Conservation (phyloP, 495 filamentous ascomycete species). For the Neurospora sp. region DNA sequence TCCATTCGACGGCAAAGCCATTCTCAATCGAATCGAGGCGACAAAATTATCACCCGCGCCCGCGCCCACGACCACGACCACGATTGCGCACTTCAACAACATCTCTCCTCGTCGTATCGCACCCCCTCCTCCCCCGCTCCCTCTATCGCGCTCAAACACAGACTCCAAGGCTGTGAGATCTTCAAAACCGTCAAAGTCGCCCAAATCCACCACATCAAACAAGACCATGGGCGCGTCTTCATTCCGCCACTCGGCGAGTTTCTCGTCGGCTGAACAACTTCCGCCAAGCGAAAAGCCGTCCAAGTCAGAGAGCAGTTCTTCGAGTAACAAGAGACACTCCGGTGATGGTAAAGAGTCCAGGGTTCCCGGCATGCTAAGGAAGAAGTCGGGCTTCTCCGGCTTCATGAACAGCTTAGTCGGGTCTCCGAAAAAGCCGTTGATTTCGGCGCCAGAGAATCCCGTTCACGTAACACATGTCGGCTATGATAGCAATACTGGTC, state of each 20-base stretch:
- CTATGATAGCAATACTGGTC: slow-evolving; percentile 91
- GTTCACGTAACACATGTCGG: slow-evolving; percentile 97
- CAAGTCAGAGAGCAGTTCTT: slow-evolving; percentile 48
- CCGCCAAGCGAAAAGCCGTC: slow-evolving; percentile 39
- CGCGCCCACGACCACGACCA: slow-evolving; percentile 4
- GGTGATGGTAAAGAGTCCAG: slow-evolving; percentile 63
- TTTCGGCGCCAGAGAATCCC: slow-evolving; percentile 92
- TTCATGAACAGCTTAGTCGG: slow-evolving; percentile 91
- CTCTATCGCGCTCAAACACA: slow-evolving; percentile 47
- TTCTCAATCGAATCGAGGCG: slow-evolving; percentile 60
- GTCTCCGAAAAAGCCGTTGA: slow-evolving; percentile 80
- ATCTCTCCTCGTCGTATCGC: slow-evolving; percentile 27
- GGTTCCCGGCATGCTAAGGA: slow-evolving; percentile 51
- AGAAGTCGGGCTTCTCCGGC: slow-evolving; percentile 90
- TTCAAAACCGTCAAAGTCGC: slow-evolving; percentile 6
- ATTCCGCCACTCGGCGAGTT: slow-evolving; percentile 74
- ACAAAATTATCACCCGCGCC: slow-evolving; percentile 32
- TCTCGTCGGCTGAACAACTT: slow-evolving; percentile 49
- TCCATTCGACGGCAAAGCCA: slow-evolving; percentile 58
- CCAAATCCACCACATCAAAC: background rate
- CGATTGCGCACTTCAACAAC: slow-evolving; percentile 2
- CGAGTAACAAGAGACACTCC: slow-evolving; percentile 68
- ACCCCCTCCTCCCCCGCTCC: slow-evolving; percentile 40
- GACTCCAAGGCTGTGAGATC: slow-evolving; percentile 43
- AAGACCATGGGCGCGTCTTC: slow-evolving; percentile 22